Base-by-base conservation (phyloP, 441 rosid genomes). In the Pelargonium cotyledonis region DNA sequence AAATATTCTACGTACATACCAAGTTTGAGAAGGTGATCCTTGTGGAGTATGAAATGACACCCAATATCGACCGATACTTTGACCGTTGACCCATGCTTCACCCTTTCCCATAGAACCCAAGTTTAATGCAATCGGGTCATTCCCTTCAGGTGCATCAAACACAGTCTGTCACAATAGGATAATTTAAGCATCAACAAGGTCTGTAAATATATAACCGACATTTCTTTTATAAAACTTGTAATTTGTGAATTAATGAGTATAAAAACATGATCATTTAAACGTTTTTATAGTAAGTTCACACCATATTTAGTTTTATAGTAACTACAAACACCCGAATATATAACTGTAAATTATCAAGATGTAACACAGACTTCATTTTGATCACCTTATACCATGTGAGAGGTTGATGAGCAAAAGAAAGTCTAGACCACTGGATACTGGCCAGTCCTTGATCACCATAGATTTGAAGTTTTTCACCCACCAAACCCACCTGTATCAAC, bases 71-170 rank as follows among this genome's bases (percentile, higher is more conserved):
- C 86, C 86, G 1, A 83, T 75, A 73, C 72, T 77, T 49, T 78
- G 74, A 51, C 82, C 77, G 11, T 83, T 80, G 68, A 83, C 73
- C 80, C 82, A 83, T 10, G 69, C 69, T 68, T 77, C 81, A 40
- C 86, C 86, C 73, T 83, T 83, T 18, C 64, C 75, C 86, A 83
- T 83, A 44, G 81, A 71, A 0, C 69, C 38, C 84, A 83, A 80
- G 80, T 83, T 82, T 38, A 83, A 38, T 18, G 84, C 86, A 51
- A 83, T 55, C 35, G 84, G 84, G 21, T 80, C 80, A 7, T 72
- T 72, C 21, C 81, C 82, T 61, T 66, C 69, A 23, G 77, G 73
- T 0, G 66, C 77, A 40, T 75, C 46, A 1, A 75, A 69, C 12
- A 29, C 9, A 14, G 73, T 75, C 77, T 75, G 73, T 10, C 35